Evolutionary conservation across 2,329 filamentous ascomycete species (phyloP), one percentile per base, ranked within the genome.

Genomic region (Ascocoryne sarcoides): DNA sequence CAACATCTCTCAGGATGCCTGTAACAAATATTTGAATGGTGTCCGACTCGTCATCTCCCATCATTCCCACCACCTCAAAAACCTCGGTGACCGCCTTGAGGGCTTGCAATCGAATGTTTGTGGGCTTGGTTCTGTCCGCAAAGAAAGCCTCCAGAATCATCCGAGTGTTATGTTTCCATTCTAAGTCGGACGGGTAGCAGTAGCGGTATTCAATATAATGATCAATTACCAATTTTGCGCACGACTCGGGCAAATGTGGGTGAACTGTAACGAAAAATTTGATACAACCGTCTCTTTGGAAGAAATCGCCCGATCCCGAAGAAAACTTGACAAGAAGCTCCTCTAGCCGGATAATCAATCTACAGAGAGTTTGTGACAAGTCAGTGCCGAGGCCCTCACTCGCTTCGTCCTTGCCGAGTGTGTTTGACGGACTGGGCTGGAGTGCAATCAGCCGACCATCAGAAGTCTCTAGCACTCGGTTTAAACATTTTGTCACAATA

Each of bases 201-300:
- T 76, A 79, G 33, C 80, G 70, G 48, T 82, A 81, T 39, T 84
- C 75, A 40, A 73, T 71, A 48, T 81, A 83, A 55, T 84, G 77
- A 32, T 76, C 71, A 32, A 87, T 69, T 17, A 86, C 71, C 9
- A 81, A 65, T 34, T 71, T 71, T 2, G 74, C 79, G 7, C 76
- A 74, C 3, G 73, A 71, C 54, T 87, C 78, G 4, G 78, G 77
- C 7, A 87, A 67, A 26, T 76, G 69, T 12, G 66, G 63, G 40
- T 80, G 73, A 12, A 84, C 70, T 17, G 70, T 66, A 20, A 75
- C 68, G 46, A 88, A 78, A 51, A 87, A 82, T 15, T 70, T 64
- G 59, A 87, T 73, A 37, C 84, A 76, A 14, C 74, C 72, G 45
- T 80, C 76, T 39, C 73, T 73, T 43, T 84, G 82, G 4, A 80